A percentile compares a stretch with the other conserved stretches of the same genome.
phyloP scores from a whole-genome alignment of 495 filamentous ascomycete genomes.

The Collariella sp. region DNA sequence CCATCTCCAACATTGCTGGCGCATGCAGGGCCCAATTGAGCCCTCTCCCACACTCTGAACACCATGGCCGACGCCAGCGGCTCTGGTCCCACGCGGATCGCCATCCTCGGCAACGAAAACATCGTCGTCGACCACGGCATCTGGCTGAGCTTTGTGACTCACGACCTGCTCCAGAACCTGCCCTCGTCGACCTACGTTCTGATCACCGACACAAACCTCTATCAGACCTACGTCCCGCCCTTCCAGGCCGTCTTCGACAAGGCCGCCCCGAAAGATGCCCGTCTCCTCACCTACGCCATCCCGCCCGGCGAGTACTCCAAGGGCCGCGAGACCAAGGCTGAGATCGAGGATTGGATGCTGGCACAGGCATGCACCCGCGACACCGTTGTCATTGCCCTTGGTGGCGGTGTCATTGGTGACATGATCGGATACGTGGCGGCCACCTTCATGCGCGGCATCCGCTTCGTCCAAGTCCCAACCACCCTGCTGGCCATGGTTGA shows the following conservation, averaged over 20 bases:
- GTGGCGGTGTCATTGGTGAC: constrained; percentile 97
- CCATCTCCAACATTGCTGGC: background rate
- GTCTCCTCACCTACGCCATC: constrained; percentile 78
- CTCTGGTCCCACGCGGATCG: constrained; percentile 40
- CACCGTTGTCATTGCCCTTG: constrained; percentile 87
- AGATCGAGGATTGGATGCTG: constrained; percentile 97
- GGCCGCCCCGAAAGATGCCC: constrained; percentile 46
- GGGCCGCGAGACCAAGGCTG: constrained; percentile 81
- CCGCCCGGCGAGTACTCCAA: constrained; percentile 91
- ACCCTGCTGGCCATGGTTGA: constrained; percentile 96
- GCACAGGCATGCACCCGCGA: constrained; percentile 85
- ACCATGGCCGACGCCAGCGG: constrained; percentile 21
- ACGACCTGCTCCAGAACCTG: constrained; percentile 71
- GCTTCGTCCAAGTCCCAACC: constrained; percentile 93
- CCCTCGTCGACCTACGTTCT: constrained; percentile 88
- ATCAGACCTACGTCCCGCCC: constrained; percentile 62
- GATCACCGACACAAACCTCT: constrained; percentile 91
- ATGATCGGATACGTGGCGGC: constrained; percentile 95
- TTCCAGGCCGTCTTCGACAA: constrained; percentile 67
- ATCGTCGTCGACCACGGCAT: constrained; percentile 90
- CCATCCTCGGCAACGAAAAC: constrained; percentile 55
- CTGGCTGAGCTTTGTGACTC: constrained; percentile 71
- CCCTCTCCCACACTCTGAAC: constrained; percentile 9
- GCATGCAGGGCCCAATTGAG: constrained; percentile 22
- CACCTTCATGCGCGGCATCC: constrained; percentile 96